Conservation (phyloP, 305 asterid species). For the Ajuga reptans region DNA sequence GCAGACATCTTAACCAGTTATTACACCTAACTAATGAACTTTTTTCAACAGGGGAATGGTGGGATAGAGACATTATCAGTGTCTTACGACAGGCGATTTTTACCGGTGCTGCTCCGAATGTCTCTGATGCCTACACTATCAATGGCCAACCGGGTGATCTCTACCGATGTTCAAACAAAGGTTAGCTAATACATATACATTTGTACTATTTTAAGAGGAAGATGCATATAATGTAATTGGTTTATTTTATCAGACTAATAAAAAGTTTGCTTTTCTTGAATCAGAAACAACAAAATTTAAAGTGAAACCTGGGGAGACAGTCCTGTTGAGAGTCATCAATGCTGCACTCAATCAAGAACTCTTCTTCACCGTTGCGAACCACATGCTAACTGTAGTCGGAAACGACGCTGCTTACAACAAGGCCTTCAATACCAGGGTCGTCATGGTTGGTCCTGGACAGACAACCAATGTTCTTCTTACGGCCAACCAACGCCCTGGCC, state of each 20-base stretch:
- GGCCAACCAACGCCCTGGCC: constrained; percentile 49
- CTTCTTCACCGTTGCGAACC: constrained; percentile 60
- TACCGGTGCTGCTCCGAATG: constrained; percentile 68
- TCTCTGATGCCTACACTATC: constrained; percentile 73
- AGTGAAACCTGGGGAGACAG: constrained; percentile 47
- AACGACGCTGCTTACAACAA: constrained; percentile 57
- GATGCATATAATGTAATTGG: too few relatives aligned
- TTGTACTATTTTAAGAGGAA: too few relatives aligned
- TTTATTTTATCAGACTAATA: not conserved
- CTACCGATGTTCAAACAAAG: constrained; percentile 63
- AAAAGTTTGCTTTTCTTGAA: not conserved
- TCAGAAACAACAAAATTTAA: constrained; percentile 46
- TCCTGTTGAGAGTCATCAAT: constrained; percentile 67
- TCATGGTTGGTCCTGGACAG: constrained; percentile 84
- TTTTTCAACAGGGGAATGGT: constrained; percentile 68
- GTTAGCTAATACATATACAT: constrained; percentile 26
- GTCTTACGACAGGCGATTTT: constrained; percentile 46
- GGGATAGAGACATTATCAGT: constrained; percentile 57
- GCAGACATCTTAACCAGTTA: not conserved
- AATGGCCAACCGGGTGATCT: constrained; percentile 86
- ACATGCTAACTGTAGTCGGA: constrained; percentile 66
- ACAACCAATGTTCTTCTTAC: constrained; percentile 66
- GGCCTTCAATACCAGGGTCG: constrained; percentile 48
- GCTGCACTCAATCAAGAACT: constrained; percentile 87
- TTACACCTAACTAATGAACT: not conserved